Percentiles rank a stretch among this genome's conserved stretches.
phyloP scores from a whole-genome alignment of 306 rosid species.

The Malus sylvestris region DNA sequence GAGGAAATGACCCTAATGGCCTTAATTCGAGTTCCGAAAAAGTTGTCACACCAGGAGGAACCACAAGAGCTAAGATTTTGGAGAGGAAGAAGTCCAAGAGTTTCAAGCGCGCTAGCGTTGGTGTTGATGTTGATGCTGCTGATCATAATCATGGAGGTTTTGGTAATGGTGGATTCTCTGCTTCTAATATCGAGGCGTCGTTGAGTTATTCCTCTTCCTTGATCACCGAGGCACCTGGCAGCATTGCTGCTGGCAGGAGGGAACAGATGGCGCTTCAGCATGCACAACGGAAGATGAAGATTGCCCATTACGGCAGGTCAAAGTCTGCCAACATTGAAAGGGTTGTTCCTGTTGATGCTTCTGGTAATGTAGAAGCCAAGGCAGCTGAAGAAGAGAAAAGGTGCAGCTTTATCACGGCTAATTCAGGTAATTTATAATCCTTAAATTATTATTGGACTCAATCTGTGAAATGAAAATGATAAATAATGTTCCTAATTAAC shows the following conservation, averaged over 20 bases:
- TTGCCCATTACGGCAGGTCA: conserved; percentile 96
- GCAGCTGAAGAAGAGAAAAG: conserved; percentile 57
- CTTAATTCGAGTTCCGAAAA: conserved; percentile 61
- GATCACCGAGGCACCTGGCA: conserved; percentile 91
- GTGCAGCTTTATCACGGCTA: conserved; percentile 86
- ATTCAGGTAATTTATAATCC: conserved; percentile 50
- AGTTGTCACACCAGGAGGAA: conserved; percentile 40
- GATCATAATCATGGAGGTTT: neutral
- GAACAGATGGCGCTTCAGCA: conserved; percentile 88
- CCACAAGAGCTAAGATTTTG: conserved; percentile 38
- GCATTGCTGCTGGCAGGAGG: conserved; percentile 88
- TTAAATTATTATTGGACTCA: neutral
- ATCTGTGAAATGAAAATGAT: neutral
- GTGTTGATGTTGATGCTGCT: conserved; percentile 19
- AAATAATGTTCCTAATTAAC: neutral
- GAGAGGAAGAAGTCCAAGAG: conserved; percentile 92
- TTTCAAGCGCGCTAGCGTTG: conserved; percentile 36
- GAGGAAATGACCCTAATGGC: conserved; percentile 58
- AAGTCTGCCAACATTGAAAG: conserved; percentile 80
- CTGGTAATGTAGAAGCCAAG: conserved; percentile 22
- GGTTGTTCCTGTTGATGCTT: conserved; percentile 44
- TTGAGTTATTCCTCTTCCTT: conserved; percentile 67
- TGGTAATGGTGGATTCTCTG: conserved; percentile 7
- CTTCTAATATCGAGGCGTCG: conserved; percentile 37
- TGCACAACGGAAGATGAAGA: conserved; percentile 82